Evolutionary conservation across 192 early-diverging fungal species (phyloP).

Genomic region (Helicostylum pulchrum): DNA sequence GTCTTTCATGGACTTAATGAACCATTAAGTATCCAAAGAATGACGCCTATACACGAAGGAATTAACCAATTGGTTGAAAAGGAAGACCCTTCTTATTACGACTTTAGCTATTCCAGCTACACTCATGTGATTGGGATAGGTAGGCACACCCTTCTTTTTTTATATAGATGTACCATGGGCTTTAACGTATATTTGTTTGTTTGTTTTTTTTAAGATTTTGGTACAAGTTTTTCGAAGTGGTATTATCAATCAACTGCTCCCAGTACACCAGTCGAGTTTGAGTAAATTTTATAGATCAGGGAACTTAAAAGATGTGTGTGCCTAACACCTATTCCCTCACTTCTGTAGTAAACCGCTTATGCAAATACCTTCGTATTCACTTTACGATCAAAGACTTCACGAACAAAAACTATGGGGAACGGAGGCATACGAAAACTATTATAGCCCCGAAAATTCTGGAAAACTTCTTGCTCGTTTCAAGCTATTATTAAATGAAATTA

Average conservation of each 20-base stretch:
- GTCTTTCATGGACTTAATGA: not conserved
- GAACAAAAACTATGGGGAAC: slow-evolving; percentile 32
- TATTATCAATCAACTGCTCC: slow-evolving; percentile 33
- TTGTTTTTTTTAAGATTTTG: slow-evolving; percentile 5
- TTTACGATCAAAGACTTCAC: slow-evolving; percentile 3
- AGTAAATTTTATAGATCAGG: slow-evolving; percentile 1
- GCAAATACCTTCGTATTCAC: slow-evolving; percentile 1
- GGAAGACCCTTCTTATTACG: not conserved
- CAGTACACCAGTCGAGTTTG: slow-evolving; percentile 31
- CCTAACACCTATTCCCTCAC: slow-evolving; percentile 2
- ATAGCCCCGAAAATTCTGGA: slow-evolving; percentile 28
- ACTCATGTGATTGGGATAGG: slow-evolving; percentile 11
- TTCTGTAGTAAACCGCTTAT: slow-evolving; percentile 3
- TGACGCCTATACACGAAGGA: not conserved
- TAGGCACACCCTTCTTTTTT: not conserved
- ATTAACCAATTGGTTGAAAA: not conserved
- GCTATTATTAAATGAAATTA: not conserved
- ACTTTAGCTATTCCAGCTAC: not conserved
- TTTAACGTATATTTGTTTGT: not conserved
- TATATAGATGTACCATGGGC: not conserved
- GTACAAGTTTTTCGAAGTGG: slow-evolving; percentile 12
- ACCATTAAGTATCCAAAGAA: slow-evolving; percentile 3
- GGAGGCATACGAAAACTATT: slow-evolving; percentile 31
- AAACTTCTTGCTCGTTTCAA: slow-evolving; percentile 9
- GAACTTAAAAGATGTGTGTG: no score